A percentile compares a stretch with the other conserved stretches of the same genome.
Conservation (phyloP, 2,329 filamentous ascomycete genomes). For the Colletotrichum sp. region DNA sequence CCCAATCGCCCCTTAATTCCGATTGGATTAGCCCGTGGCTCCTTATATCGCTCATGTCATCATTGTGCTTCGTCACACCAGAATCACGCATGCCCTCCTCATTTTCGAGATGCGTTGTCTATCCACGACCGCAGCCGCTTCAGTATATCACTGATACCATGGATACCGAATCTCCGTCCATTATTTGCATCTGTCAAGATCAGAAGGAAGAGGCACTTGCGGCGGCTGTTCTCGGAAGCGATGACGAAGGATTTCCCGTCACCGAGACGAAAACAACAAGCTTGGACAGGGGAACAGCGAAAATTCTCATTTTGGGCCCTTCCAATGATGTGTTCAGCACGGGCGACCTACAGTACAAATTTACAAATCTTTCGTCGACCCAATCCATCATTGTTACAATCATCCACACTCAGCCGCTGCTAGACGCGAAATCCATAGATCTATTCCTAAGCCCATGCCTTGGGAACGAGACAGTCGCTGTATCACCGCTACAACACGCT, state of each 20-base stretch:
- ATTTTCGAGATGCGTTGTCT: accelerated
- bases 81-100: not conserved
- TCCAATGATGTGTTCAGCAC: not conserved
- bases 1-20: not conserved
- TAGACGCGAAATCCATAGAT: not conserved
- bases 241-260: not conserved
- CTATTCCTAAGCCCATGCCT: not conserved
- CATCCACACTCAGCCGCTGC: not conserved
- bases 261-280: not conserved
- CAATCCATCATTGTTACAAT: not conserved
- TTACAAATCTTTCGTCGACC: not conserved
- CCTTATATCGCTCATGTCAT: not conserved
- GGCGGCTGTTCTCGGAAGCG: not conserved
- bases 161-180: not conserved
- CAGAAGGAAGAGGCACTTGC: not conserved
- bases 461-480: accelerated
- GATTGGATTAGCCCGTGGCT: not conserved
- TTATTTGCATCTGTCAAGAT: not conserved
- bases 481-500: not conserved
- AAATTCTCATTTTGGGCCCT: not conserved
- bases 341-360: not conserved
- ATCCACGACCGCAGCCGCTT: not conserved
- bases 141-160: not conserved
- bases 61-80: not conserved
- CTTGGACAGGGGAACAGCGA: not conserved